Percentiles rank a stretch among this genome's conserved stretches.
phyloP scores from a whole-genome alignment of 371 early-diverging fungal species.

The Parasitella parasitica region DNA sequence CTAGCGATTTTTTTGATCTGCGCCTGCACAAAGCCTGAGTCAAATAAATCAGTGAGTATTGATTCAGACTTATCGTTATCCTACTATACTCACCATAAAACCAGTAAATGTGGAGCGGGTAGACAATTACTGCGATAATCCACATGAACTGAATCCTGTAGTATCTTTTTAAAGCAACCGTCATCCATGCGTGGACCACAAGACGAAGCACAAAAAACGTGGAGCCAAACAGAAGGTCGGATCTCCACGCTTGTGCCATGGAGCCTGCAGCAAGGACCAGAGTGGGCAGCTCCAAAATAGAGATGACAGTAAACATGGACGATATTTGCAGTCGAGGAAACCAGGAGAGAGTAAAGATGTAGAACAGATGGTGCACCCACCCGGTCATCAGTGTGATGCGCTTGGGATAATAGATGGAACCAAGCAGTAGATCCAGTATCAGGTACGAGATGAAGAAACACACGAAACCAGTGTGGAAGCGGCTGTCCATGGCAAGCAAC shows the following conservation, averaged over 20 bases:
- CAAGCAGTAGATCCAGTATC: constrained; percentile 40
- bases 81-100: constrained; percentile 36
- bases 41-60: not conserved
- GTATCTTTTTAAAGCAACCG: constrained; percentile 24
- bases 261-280: constrained; percentile 31
- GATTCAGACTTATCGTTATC: too few species aligned
- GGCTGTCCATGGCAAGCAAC: not conserved
- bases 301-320: constrained; percentile 26
- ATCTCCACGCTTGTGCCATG: constrained; percentile 15
- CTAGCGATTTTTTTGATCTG: not conserved
- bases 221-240: constrained; percentile 28
- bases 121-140: constrained; percentile 22
- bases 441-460: constrained; percentile 42
- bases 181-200: constrained; percentile 33
- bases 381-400: constrained; percentile 48
- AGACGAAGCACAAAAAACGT: constrained; percentile 35
- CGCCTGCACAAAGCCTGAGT: not conserved
- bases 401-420: constrained; percentile 38
- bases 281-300: constrained; percentile 36
- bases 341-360: constrained; percentile 23
- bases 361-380: constrained; percentile 51
- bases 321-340: constrained; percentile 15
- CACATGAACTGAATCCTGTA: constrained; percentile 26
- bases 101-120: constrained; percentile 41
- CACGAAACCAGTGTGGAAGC: constrained; percentile 18